Evolutionary conservation across 768 basidiomycete genomes (phyloP).

Genomic region (Lactifluus subvellereus): DNA sequence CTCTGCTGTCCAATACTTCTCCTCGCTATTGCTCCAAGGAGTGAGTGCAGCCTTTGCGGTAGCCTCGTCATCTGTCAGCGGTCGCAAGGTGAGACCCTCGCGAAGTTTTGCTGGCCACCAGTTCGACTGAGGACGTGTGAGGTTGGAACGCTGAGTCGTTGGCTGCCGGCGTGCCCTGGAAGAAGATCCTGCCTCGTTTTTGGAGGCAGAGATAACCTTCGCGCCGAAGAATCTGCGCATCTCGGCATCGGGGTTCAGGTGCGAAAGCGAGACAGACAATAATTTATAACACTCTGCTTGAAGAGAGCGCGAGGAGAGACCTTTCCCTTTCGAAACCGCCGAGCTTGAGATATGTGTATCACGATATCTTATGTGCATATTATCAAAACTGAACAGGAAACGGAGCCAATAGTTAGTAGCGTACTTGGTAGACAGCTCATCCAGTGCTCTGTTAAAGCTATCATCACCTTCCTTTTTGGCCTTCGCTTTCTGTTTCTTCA

Average conservation of each 20-base stretch:
- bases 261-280: slow-evolving; percentile 69
- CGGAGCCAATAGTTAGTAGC: slow-evolving; percentile 19
- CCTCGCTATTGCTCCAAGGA: slow-evolving; percentile 41
- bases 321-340: slow-evolving; percentile 1
- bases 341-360: slow-evolving; percentile 37
- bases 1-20: slow-evolving; percentile 87
- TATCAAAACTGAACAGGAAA: not conserved
- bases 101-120: slow-evolving; percentile 71
- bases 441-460: slow-evolving; percentile 79
- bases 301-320: slow-evolving; percentile 28
- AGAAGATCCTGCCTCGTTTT: slow-evolving; percentile 34
- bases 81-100: slow-evolving; percentile 66
- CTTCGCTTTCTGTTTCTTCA: slow-evolving; percentile 63
- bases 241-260: slow-evolving; percentile 87
- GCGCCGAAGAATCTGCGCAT: slow-evolving; percentile 92
- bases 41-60: slow-evolving; percentile 38
- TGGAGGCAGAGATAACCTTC: slow-evolving; percentile 70
- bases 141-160: slow-evolving; percentile 51
- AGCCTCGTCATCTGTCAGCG: slow-evolving; percentile 51
- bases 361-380: slow-evolving; percentile 40
- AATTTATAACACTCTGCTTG: slow-evolving; percentile 44
- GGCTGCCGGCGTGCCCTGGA: slow-evolving; percentile 38
- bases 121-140: slow-evolving; percentile 67
- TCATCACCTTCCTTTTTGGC: slow-evolving; percentile 54
- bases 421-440: slow-evolving; percentile 77